These are phyloP conservation scores for Maudiozyma saulgeensis DNA, from an alignment of 805 yeast genomes.

Conservation along the genomic window DNA sequence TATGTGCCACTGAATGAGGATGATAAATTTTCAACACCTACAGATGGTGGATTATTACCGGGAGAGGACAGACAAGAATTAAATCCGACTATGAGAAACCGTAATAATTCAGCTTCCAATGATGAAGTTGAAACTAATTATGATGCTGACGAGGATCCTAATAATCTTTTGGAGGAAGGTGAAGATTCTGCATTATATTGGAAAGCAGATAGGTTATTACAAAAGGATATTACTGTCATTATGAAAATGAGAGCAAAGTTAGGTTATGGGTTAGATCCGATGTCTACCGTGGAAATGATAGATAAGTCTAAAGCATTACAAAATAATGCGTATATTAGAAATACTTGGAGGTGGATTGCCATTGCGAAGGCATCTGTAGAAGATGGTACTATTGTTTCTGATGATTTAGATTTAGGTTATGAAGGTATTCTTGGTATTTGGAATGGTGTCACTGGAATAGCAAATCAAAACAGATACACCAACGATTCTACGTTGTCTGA, in stretches of 20 bases:
- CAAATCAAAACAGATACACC: conserved; percentile 40
- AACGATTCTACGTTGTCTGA: conserved; percentile 23
- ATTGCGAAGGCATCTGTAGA: conserved; percentile 57
- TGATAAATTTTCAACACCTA: conserved; percentile 1
- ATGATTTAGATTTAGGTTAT: conserved; percentile 69
- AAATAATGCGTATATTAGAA: conserved; percentile 46
- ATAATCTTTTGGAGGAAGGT: conserved; percentile 9
- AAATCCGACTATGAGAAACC: conserved; percentile 7
- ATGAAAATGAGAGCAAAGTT: conserved; percentile 62
- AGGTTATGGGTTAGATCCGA: conserved; percentile 67
- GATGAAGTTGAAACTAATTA: conserved; percentile 10
- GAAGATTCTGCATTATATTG: conserved; percentile 24
- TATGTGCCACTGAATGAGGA: conserved; percentile 2
- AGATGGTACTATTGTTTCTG: conserved; percentile 57
- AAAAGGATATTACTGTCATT: conserved; percentile 62
- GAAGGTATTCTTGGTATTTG: conserved; percentile 87
- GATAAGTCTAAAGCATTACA: conserved; percentile 44
- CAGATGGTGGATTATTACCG: conserved; percentile 1
- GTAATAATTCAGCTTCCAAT: conserved; percentile 4
- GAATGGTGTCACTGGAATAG: conserved; percentile 57
- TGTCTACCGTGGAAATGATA: conserved; percentile 49
- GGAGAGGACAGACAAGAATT: conserved; percentile 15
- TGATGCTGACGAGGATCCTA: conserved; percentile 9
- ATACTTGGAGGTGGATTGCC: conserved; percentile 88
- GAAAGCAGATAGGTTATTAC: conserved; percentile 39